A percentile compares a stretch with the other conserved stretches of the same genome.
phyloP scores from a whole-genome alignment of 2,329 filamentous ascomycete genomes.

The Claviceps sp. region DNA sequence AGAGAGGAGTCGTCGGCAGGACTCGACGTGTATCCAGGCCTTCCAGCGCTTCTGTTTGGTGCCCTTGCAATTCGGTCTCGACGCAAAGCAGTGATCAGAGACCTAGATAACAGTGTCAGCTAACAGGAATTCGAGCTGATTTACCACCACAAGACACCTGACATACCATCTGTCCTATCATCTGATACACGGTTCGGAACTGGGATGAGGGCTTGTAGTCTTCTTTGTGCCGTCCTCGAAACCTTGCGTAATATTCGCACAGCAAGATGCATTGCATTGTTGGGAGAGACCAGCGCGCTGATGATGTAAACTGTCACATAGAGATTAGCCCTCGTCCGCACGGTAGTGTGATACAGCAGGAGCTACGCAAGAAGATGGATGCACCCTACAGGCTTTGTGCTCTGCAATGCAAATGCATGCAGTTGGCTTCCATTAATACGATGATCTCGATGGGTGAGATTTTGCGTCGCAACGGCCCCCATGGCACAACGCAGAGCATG shows the following conservation, averaged over 20 bases:
- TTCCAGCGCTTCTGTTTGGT: conserved; percentile 29
- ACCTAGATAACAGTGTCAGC: conserved; percentile 2
- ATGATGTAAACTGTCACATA: conserved; percentile 23
- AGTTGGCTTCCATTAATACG: conserved; percentile 35
- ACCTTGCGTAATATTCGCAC: conserved; percentile 41
- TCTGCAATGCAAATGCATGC: conserved; percentile 37
- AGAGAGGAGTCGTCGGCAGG: conserved; percentile 38
- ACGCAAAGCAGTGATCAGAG: background rate
- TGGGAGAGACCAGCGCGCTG: conserved; percentile 28
- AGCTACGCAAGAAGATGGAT: background rate
- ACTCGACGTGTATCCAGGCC: conserved; percentile 38
- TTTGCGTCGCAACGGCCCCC: conserved; percentile 43
- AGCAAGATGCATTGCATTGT: conserved; percentile 41
- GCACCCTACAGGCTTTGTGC: conserved; percentile 34
- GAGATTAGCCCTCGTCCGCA: conserved; percentile 7
- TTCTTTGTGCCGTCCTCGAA: conserved; percentile 36
- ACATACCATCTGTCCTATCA: conserved; percentile 44
- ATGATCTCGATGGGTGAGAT: conserved; percentile 33
- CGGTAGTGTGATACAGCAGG: background rate
- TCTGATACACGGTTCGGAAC: conserved; percentile 38
- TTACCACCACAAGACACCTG: background rate
- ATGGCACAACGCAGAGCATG: conserved; percentile 38
- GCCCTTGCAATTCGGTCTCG: background rate
- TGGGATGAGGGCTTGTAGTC: conserved; percentile 32
- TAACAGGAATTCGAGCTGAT: background rate